phyloP scores from a whole-genome alignment of 495 filamentous ascomycete genomes.

The Penicillium turbatum region DNA sequence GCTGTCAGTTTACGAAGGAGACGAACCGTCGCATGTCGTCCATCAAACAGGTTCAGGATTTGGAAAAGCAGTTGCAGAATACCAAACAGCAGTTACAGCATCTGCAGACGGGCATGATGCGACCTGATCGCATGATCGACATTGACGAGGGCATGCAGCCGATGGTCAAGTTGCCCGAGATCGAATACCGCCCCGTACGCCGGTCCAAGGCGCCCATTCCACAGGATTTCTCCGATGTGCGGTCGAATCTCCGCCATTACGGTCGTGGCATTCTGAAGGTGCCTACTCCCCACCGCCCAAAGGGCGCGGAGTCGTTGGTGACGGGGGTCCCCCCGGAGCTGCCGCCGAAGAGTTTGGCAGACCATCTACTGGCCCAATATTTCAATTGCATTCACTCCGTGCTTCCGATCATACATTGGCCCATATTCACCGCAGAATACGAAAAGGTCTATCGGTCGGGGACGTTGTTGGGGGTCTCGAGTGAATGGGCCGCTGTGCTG shows the following conservation, averaged over 20 bases:
- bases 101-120: constrained; percentile 51
- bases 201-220: constrained; percentile 54
- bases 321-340: constrained; percentile 57
- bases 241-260: constrained; percentile 68
- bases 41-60: constrained; percentile 97
- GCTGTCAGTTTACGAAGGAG: constrained; percentile 98
- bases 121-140: constrained; percentile 50
- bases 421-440: constrained; percentile 70
- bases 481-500: constrained; percentile 75
- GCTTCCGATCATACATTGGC: constrained; percentile 88
- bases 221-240: constrained; percentile 67
- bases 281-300: constrained; percentile 65
- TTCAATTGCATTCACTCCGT: constrained; percentile 70
- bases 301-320: constrained; percentile 47
- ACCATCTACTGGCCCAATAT: constrained; percentile 73
- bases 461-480: constrained; percentile 57
- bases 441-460: constrained; percentile 70
- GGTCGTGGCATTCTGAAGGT: constrained; percentile 77
- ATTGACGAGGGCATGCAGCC: constrained; percentile 55
- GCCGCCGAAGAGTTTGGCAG: constrained; percentile 66
- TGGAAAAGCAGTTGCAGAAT: constrained; percentile 82
- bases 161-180: constrained; percentile 65
- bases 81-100: constrained; percentile 70
- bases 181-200: constrained; percentile 58
- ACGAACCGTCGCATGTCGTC: constrained; percentile 98